Evolutionary conservation across 345 rosid genomes (phyloP), one percentile per base, ranked within the genome.

Genomic region (Eutrema yunnanense): DNA sequence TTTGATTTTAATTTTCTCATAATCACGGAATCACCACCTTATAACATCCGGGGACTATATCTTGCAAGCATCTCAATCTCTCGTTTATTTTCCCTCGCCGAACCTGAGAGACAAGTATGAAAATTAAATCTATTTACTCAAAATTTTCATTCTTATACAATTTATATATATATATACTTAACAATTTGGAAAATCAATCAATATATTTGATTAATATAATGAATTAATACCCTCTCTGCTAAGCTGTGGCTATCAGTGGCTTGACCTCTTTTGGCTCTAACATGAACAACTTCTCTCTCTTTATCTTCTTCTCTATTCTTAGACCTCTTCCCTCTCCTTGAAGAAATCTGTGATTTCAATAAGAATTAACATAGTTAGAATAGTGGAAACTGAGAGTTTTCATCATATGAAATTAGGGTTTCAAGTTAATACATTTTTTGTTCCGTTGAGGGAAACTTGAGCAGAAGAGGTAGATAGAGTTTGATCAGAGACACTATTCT

Each of bases 181-280:
- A 44, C n/a, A 62, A 3, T 5, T 9, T 33, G 32, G 0, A 11
- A 63, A 9, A 57, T 16, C n/a, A 9, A 57, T 16, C n/a, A 57
- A 16, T 14, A 40, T 32, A 30, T 14, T 34, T 51, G 50, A 41
- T 51, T 6, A 9, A 9, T 6, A 33, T 27, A 34, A 60, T 19
- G 3, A 34, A 38, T 2, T 11, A 30, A 59, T 81, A 92, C 98
- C 87, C 98, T 81, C 77, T 92, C 98, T 9, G 98, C 95, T 78
- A 92, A 82, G 85, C 98, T 92, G 80, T 92, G 98, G 74, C 88
- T 92, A 69, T 92, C 90, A 59, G 96, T 92, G 67, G 98, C 98
- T 84, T 92, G 94, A 33, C 98, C 98, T 81, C 98, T 86, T 80
- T 85, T 82, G 52, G 98, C 98, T 86, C 98, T 86, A 55, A 92